Evolutionary conservation across 1,284 basidiomycete genomes (phyloP), one percentile per base, ranked within the genome.

Genomic region (Puccinia horiana): DNA sequence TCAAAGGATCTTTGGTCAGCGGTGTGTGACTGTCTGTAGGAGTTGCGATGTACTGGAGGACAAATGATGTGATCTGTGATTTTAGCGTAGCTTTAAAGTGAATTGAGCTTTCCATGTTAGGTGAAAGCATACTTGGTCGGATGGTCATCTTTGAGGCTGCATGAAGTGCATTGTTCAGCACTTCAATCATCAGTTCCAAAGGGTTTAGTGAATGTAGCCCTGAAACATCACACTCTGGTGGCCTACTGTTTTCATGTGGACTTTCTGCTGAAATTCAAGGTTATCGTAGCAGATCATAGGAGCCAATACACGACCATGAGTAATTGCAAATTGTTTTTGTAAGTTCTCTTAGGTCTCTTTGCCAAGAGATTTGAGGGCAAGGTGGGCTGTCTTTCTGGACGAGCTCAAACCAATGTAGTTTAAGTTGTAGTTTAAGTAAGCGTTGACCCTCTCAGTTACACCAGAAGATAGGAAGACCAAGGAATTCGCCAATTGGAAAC

Each of bases 241-340:
- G 37, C 58, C 74, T 2, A 76, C 29, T 37, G 37, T n/a, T 23
- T 47, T 49, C 18, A 52, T 37, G 52, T 75, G 73, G 54, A 75
- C 37, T 3, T 26, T 35, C 29, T 75, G 42, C 26, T 54, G 73
- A 32, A 75, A 23, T 14, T 54, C 73, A 26, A 75, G 54, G 26
- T 75, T 75, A 75, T 75, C 73, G 18, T 52, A 23, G 26, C 40
- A 49, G 4, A 75, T 47, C n/a, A 32, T 11, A 16, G 47, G 73
- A 14, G 32, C 16, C n/a, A 75, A 35, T 26, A 35, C 32, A 52
- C 14, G 52, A 18, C 18, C 26, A 5, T 49, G 6, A 12, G 69
- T 20, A 14, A 26, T 1, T 32, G 35, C 14, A 18, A 75, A n/a
- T 11, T 12, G 32, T 23, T 37, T n/a, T 8, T 20, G 14, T n/a